Conservation (phyloP, 2,329 filamentous ascomycete species). For the Neopestalotiopsis rosae region DNA sequence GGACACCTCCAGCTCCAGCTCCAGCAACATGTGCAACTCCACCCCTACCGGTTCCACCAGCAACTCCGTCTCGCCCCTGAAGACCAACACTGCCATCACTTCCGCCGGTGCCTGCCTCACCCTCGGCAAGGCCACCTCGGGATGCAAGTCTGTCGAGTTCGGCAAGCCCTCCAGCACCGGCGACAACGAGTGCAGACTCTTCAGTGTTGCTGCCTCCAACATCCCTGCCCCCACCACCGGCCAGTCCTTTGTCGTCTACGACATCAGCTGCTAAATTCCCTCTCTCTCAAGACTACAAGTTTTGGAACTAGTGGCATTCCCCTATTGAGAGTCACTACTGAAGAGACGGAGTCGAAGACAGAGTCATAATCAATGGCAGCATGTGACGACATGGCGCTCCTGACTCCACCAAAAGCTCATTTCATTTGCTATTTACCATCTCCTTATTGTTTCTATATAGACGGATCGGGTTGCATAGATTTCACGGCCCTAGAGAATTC, state of each 20-base stretch:
- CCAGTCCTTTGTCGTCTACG: slow-evolving; percentile 13
- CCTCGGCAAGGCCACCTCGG: slow-evolving; percentile 14
- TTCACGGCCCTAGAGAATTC: neutral
- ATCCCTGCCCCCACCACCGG: slow-evolving; percentile 9
- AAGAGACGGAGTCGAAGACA: neutral
- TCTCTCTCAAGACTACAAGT: neutral
- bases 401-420: neutral
- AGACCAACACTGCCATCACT: slow-evolving; percentile 14
- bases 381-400: neutral
- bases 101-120: slow-evolving; percentile 16
- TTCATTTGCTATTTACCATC: neutral
- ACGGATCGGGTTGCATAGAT: neutral
- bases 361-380: neutral
- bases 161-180: slow-evolving; percentile 10
- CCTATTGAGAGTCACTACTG: neutral
- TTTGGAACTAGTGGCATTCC: neutral
- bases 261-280: slow-evolving; percentile 17
- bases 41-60: slow-evolving; percentile 1
- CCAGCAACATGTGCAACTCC: slow-evolving; percentile 11
- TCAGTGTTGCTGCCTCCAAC: slow-evolving; percentile 6
- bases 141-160: slow-evolving; percentile 13
- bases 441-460: neutral
- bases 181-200: slow-evolving; percentile 15
- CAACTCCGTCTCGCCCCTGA: slow-evolving; percentile 11
- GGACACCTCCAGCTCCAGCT: neutral